A percentile compares a stretch with the other conserved stretches of the same genome.
phyloP scores from a whole-genome alignment of 179 eudicot species.

The Vitellaria paradoxa region DNA sequence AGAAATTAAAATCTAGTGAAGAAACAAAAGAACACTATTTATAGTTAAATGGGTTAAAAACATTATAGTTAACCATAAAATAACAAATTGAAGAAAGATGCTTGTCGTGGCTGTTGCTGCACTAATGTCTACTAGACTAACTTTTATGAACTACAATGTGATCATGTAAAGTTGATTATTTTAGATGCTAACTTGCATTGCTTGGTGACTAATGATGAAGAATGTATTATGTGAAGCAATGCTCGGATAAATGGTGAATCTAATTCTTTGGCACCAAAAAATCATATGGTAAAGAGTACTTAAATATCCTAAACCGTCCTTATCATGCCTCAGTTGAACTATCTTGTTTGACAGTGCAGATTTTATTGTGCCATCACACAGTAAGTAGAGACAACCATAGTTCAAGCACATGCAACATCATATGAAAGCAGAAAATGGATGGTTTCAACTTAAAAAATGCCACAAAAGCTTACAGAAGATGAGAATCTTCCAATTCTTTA shows the following conservation, averaged over 20 bases:
- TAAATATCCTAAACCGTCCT: background rate
- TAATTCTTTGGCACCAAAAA: background rate
- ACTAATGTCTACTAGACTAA: background rate
- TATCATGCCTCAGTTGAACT: background rate
- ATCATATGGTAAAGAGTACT: background rate
- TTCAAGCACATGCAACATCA: background rate
- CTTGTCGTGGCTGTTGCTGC: background rate
- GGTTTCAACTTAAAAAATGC: too few species aligned
- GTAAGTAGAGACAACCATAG: background rate
- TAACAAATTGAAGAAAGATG: background rate
- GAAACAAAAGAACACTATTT: background rate
- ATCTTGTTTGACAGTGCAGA: background rate
- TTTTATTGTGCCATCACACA: background rate
- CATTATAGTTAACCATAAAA: background rate
- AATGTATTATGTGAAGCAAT: background rate
- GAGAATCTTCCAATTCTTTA: too few species aligned
- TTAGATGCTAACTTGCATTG: background rate
- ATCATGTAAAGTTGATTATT: background rate
- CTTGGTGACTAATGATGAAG: background rate
- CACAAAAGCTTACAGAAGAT: too few species aligned
- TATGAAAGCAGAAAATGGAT: too few species aligned
- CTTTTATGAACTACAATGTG: background rate
- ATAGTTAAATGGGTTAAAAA: background rate
- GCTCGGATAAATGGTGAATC: background rate
- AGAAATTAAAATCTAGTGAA: too few species aligned